Percentiles rank a stretch among this genome's conserved stretches.
Conservation (phyloP, 1,139 yeast species). For the Spathaspora sp. region DNA sequence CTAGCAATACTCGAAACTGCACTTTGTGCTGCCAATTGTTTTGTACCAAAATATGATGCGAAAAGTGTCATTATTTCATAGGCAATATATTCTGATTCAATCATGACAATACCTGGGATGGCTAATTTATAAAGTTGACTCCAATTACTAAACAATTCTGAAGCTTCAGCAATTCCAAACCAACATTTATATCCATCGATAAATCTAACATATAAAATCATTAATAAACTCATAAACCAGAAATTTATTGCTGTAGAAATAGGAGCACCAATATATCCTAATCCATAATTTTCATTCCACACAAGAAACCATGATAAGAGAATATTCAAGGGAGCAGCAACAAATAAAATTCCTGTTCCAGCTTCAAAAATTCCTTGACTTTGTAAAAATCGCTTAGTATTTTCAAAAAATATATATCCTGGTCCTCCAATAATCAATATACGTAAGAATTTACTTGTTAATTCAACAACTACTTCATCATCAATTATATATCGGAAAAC, state of each 20-base stretch:
- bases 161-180: slow-evolving; percentile 53
- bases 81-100: slow-evolving; percentile 72
- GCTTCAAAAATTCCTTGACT: slow-evolving; percentile 95
- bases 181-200: slow-evolving; percentile 73
- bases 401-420: slow-evolving; percentile 80
- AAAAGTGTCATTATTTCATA: slow-evolving; percentile 70
- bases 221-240: slow-evolving; percentile 62
- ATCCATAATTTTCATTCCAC: slow-evolving; percentile 62
- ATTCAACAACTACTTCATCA: slow-evolving; percentile 56
- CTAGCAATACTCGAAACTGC: slow-evolving; percentile 83
- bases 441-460: slow-evolving; percentile 67
- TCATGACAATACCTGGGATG: slow-evolving; percentile 71
- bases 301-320: slow-evolving; percentile 73
- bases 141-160: slow-evolving; percentile 59
- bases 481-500: slow-evolving; percentile 54
- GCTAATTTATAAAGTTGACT: slow-evolving; percentile 57
- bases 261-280: slow-evolving; percentile 74
- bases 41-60: slow-evolving; percentile 80
- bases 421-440: slow-evolving; percentile 77
- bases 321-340: slow-evolving; percentile 80
- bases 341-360: slow-evolving; percentile 71
- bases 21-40: slow-evolving; percentile 84
- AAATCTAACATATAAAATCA: slow-evolving; percentile 53
- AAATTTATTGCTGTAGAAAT: slow-evolving; percentile 69
- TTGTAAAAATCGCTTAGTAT: slow-evolving; percentile 78